Evolutionary conservation across 176 grass and related monocot species (phyloP), one percentile per base, ranked within the genome.

Genomic region (Triticum dicoccoides): DNA sequence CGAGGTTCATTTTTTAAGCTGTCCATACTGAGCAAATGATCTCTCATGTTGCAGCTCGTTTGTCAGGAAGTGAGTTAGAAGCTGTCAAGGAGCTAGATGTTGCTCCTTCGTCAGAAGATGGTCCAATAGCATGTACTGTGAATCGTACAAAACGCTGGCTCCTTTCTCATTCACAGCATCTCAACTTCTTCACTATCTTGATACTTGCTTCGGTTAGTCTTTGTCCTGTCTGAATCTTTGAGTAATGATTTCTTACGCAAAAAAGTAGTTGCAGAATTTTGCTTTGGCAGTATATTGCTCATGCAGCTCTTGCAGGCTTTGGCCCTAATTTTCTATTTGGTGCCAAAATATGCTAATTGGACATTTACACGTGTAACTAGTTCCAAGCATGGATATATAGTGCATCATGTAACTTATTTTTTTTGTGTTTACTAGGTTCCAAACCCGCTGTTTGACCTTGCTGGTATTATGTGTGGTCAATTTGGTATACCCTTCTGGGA

Each of bases 381-480:
- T 51, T 85, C 8, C 39, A 56, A 78, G 42, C 68, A 20, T 65
- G 73, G 21, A 78, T 56, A 14, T 65, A 87, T 72, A 52, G 34
- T 25, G 33, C 42, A 51, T 42, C 66, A 71, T 27, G 21, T 10
- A 32, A 59, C 59, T 70, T 54, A 73, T 88, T 56, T 88, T 32
- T 20, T 47, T 78, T 82, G 44, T 42, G 4, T 51, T 80, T 80
- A 41, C 70, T 83, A 93, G 97, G 94, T 99, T 61, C 97, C 97
- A 17, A 99, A 99, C 32, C 97, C 97, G 4, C 87, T 99, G 77
- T 99, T 99, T 87, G 97, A 99, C 84, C 90, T 96, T 84, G 94
- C 94, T 76, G 97, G 97, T 80, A 99, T 99, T 67, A 94, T 99
- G 97, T 99, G 97, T 81, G 97, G 97, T 37, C 97, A 99, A 96